These are phyloP conservation scores for Penicillium ucsense DNA, from an alignment of 495 filamentous ascomycete species.

Conservation along the genomic window DNA sequence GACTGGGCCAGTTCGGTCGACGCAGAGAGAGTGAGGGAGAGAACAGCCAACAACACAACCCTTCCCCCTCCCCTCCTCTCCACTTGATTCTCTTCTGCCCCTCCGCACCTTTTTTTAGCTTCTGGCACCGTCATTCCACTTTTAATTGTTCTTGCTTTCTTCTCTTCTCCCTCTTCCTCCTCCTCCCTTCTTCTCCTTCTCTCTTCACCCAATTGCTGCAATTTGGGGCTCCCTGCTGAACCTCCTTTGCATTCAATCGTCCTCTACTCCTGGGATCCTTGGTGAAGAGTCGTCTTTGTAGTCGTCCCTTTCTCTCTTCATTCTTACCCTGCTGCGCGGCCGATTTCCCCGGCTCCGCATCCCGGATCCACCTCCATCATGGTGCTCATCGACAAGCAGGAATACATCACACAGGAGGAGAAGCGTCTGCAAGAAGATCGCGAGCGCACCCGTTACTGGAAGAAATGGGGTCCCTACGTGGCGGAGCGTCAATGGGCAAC, in stretches of 20 bases:
- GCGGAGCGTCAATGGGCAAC: slow-evolving; percentile 81
- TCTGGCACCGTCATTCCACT: neutral
- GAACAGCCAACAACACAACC: too few relatives aligned
- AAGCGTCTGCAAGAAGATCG: slow-evolving; percentile 77
- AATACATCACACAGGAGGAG: slow-evolving; percentile 80
- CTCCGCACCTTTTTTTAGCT: neutral
- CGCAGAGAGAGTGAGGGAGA: too few relatives aligned
- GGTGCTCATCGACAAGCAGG: slow-evolving; percentile 79
- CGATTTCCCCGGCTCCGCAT: neutral
- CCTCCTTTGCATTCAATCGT: slow-evolving; percentile 2
- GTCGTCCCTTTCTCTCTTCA: neutral
- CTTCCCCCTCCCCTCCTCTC: neutral
- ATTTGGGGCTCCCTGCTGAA: neutral
- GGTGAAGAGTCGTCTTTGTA: neutral
- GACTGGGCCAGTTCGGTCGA: too few relatives aligned
- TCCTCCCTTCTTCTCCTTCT: neutral
- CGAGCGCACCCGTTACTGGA: slow-evolving; percentile 64
- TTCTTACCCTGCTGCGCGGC: neutral
- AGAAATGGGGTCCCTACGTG: slow-evolving; percentile 71
- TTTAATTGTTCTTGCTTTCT: slow-evolving; percentile 1
- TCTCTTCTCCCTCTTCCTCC: neutral
- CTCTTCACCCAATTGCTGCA: neutral
- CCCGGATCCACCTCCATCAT: slow-evolving; percentile 37
- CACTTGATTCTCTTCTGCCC: neutral
- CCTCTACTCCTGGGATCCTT: neutral